phyloP scores from a whole-genome alignment of 495 filamentous ascomycete species.

The Mytilinidion resinicola region DNA sequence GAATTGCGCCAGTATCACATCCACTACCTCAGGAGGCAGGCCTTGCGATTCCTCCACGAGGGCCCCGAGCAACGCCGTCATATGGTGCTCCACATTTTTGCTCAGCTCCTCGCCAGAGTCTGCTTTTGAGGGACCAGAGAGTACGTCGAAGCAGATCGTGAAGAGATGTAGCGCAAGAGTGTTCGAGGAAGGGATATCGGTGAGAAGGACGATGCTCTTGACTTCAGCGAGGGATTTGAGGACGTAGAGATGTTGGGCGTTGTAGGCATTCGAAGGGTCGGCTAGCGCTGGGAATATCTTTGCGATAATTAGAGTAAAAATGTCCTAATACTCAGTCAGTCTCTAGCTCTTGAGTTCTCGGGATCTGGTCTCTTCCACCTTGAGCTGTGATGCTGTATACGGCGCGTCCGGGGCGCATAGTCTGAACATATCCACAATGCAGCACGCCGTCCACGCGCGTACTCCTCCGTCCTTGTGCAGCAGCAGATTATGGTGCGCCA shows the following conservation, averaged over 20 bases:
- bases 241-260: constrained; percentile 84
- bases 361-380: constrained; percentile 48
- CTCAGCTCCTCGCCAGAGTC: constrained; percentile 70
- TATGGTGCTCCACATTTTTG: constrained; percentile 87
- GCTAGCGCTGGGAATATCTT: constrained; percentile 78
- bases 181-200: constrained; percentile 78
- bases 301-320: constrained; percentile 82
- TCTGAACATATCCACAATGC: constrained; percentile 87
- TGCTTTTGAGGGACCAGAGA: constrained; percentile 68
- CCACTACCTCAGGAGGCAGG: constrained; percentile 78
- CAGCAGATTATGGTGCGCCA: constrained; percentile 74
- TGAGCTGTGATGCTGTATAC: constrained; percentile 81
- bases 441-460: constrained; percentile 78
- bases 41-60: constrained; percentile 79
- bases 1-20: constrained; percentile 93
- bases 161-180: constrained; percentile 74
- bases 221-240: constrained; percentile 82
- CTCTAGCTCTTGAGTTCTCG: neutral
- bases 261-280: constrained; percentile 85
- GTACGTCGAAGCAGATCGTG: constrained; percentile 81
- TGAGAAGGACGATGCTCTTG: constrained; percentile 88
- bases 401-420: constrained; percentile 94
- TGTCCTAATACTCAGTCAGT: constrained; percentile 54
- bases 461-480: constrained; percentile 91
- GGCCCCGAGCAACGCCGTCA: constrained; percentile 76